Evolutionary conservation across 2,329 filamentous ascomycete genomes (phyloP), one percentile per base, ranked within the genome.

Genomic region (Xylaria arbuscula): DNA sequence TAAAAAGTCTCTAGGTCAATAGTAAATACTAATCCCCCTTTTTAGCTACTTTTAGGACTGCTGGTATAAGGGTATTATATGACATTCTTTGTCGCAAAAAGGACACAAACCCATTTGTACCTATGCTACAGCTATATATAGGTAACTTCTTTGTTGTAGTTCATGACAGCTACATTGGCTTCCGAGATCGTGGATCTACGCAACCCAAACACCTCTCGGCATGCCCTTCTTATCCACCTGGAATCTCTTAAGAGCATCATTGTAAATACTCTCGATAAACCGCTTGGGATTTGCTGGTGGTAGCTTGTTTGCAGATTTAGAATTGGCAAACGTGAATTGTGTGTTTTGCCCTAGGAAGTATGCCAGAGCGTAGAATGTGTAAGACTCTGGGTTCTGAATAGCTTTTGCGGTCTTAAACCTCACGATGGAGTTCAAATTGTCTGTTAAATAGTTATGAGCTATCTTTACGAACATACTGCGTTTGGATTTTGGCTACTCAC

Each of bases 281-380:
- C 51, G 40, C 50, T 66, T 66, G 1, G 63, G 47, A 38, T 51
- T 66, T 32, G 56, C 2, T 53, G 42, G n/a, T 5, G 64, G 13
- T 8, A 57, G 51, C 62, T 62, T 68, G 2, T 62, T 59, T 19
- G 38, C 60, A 4, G 66, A 68, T 17, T 58, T 65, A 6, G 66
- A 62, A 36, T 34, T 65, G 3, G 66, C 66, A 48, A 68, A 68
- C n/a, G 36, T 40, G 36, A 40, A 10, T 13, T 40, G 36, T 8
- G 61, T 65, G 15, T 58, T 68, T 38, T 68, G 66, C 11, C 66
- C 66, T n/a, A 68, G 53, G 40, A 58, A 62, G 45, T 68, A 68
- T 36, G 66, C 62, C 7, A 68, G 38, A 32, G 62, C 56, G 24
- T 68, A 68, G 17, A 68, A 62, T 9, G 62, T 65, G 36, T 57